Conservation (phyloP, 208 protist species). For the Balamuthia mandrillaris region DNA sequence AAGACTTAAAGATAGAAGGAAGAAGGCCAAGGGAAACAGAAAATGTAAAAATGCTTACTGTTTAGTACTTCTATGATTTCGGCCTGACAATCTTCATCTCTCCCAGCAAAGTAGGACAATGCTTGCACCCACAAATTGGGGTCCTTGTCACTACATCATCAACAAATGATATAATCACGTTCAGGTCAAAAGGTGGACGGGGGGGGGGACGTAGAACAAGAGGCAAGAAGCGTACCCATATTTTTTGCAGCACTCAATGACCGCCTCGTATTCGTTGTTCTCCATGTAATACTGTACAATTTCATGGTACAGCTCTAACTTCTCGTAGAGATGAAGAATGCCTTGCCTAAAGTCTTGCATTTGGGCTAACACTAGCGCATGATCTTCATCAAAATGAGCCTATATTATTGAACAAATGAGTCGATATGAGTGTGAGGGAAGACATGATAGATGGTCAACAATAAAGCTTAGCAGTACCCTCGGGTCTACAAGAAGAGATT, state of each 20-base stretch:
- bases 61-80: slow-evolving; percentile 65
- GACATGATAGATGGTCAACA: neutral
- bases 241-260: slow-evolving; percentile 65
- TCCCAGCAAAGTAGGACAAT: slow-evolving; percentile 77
- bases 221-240: slow-evolving; percentile 47
- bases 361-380: slow-evolving; percentile 83
- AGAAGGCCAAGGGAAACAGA: too few relatives aligned
- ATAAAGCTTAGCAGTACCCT: neutral
- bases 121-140: slow-evolving; percentile 83
- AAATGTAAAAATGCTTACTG: too few relatives aligned
- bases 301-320: slow-evolving; percentile 75
- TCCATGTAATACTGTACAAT: slow-evolving; percentile 85
- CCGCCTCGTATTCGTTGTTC: slow-evolving; percentile 63
- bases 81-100: slow-evolving; percentile 49
- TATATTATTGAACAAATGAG: neutral
- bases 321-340: slow-evolving; percentile 83
- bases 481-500: slow-evolving; percentile 4
- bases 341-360: slow-evolving; percentile 83
- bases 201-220: neutral
- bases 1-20: too few relatives aligned
- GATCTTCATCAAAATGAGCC: slow-evolving; percentile 80
- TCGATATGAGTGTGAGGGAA: neutral
- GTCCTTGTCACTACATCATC: slow-evolving; percentile 54
- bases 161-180: slow-evolving; percentile 1
- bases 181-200: neutral